These are phyloP conservation scores for Cinnamomum micranthum DNA, from an alignment of 164 flowering plant species.

Conservation along the genomic window DNA sequence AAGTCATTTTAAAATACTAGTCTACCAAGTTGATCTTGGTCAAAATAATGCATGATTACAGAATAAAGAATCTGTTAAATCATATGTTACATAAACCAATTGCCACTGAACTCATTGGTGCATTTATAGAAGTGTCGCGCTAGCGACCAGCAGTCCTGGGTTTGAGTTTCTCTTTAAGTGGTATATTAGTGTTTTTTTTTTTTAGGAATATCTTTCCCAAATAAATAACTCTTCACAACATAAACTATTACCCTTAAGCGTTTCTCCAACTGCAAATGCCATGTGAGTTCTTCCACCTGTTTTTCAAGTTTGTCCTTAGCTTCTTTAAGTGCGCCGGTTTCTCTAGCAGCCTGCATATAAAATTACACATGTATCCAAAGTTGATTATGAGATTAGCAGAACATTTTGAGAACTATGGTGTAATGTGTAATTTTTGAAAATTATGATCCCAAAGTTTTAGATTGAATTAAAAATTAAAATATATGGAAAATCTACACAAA, in stretches of 20 bases:
- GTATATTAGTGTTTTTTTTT: neutral
- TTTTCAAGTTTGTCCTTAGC: conserved; percentile 94
- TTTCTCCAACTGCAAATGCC: conserved; percentile 86
- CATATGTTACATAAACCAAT: neutral
- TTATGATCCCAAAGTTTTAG: neutral
- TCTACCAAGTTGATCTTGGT: neutral
- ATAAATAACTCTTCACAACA: neutral
- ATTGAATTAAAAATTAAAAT: too few species aligned
- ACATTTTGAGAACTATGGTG: neutral
- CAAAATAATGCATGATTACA: conserved; percentile 1
- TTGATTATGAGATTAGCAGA: neutral
- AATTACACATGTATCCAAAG: neutral
- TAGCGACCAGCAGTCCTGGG: neutral
- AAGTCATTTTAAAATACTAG: neutral
- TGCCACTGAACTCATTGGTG: neutral
- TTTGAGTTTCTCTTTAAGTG: conserved; percentile 1
- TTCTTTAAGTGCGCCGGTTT: conserved; percentile 93
- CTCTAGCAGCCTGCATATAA: conserved; percentile 71
- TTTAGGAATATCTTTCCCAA: neutral
- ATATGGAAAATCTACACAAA: neutral
- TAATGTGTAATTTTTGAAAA: neutral
- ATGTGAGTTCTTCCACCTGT: conserved; percentile 84
- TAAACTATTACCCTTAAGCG: conserved; percentile 22
- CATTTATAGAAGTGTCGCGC: neutral
- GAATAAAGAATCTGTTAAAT: neutral